Evolutionary conservation across 2,329 filamentous ascomycete species (phyloP).

Genomic region (Pezicula rhizophila): DNA sequence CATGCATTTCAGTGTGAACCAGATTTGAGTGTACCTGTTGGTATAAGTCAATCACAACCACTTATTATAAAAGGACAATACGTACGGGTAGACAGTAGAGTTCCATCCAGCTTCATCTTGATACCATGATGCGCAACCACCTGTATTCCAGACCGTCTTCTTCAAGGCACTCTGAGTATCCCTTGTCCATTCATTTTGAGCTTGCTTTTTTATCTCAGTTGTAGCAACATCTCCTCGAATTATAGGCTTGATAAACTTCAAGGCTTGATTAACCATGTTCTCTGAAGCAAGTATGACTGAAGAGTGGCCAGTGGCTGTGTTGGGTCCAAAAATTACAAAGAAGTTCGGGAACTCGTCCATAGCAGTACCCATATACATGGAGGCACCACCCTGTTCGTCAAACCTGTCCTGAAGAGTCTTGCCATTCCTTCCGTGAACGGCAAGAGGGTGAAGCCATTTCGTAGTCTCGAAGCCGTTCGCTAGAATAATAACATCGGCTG

Average conservation of each 20-base stretch:
- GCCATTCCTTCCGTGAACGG: conserved; percentile 41
- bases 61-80: background rate
- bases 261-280: conserved; percentile 47
- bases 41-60: conserved; percentile 9
- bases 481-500: conserved; percentile 51
- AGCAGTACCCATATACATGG: conserved; percentile 51
- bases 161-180: conserved; percentile 41
- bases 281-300: conserved; percentile 51
- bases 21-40: conserved; percentile 41
- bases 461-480: conserved; percentile 52
- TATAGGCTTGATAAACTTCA: conserved; percentile 49
- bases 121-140: conserved; percentile 45
- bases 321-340: conserved; percentile 53
- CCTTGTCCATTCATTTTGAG: conserved; percentile 38
- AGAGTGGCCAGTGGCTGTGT: conserved; percentile 51
- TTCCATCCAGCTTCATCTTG: conserved; percentile 40
- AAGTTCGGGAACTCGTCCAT: conserved; percentile 55
- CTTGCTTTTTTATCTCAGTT: conserved; percentile 42
- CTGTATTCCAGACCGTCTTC: conserved; percentile 39
- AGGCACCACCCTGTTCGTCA: conserved; percentile 47
- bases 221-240: conserved; percentile 36
- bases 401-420: conserved; percentile 45
- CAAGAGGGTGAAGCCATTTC: conserved; percentile 47
- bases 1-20: conserved; percentile 42
- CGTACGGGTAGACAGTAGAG: conserved; percentile 39